Conservation (phyloP, 495 filamentous ascomycete species). For the Trichoderma gamsii region DNA sequence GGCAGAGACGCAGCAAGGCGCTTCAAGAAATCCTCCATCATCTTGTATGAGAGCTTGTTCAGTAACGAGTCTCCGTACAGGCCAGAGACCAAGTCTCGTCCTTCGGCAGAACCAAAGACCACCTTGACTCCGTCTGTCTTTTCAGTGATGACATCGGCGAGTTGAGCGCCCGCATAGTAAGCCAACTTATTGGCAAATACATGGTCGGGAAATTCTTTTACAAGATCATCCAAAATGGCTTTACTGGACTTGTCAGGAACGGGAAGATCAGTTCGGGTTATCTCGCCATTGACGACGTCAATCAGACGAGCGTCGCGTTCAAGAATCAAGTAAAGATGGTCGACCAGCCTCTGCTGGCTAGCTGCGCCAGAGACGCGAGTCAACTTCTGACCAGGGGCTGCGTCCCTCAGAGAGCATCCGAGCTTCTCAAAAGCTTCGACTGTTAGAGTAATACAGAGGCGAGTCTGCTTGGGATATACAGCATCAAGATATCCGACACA, state of each 20-base stretch:
- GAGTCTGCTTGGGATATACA: neutral
- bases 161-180: slow-evolving; percentile 21
- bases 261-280: neutral
- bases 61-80: slow-evolving; percentile 31
- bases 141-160: slow-evolving; percentile 34
- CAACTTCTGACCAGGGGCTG: slow-evolving; percentile 28
- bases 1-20: neutral
- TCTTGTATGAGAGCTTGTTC: neutral
- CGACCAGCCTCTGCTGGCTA: neutral
- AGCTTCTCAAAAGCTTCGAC: slow-evolving; percentile 39
- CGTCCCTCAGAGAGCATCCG: slow-evolving; percentile 28
- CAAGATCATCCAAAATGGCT: neutral
- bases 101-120: slow-evolving; percentile 38
- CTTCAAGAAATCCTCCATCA: neutral
- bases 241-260: neutral
- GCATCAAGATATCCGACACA: neutral
- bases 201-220: neutral
- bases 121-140: slow-evolving; percentile 36
- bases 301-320: neutral
- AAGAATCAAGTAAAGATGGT: neutral
- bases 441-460: slow-evolving; percentile 30
- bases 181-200: slow-evolving; percentile 26
- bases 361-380: slow-evolving; percentile 7
- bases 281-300: neutral
- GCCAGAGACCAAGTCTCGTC: slow-evolving; percentile 32